A percentile compares a stretch with the other conserved stretches of the same genome.
These are phyloP conservation scores for Letharia columbiana DNA, from an alignment of 495 filamentous ascomycete genomes.

Conservation along the genomic window DNA sequence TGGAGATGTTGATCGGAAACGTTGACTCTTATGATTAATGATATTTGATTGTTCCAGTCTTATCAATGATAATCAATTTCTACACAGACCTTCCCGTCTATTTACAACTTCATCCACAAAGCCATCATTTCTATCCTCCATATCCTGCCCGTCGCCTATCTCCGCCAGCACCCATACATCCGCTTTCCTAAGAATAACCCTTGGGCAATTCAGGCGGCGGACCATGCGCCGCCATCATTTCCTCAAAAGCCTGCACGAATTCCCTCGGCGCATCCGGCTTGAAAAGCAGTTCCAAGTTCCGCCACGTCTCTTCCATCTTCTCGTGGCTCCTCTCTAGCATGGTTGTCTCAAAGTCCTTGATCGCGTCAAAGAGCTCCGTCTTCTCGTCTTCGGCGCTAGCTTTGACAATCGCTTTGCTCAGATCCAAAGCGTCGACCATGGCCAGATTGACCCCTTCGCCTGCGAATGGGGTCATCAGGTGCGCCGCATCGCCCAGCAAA, in stretches of 20 bases:
- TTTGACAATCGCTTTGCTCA: constrained; percentile 33
- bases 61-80: too few relatives aligned
- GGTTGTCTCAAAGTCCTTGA: background rate
- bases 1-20: too few relatives aligned
- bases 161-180: background rate
- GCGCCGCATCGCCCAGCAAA: constrained; percentile 53
- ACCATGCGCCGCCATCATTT: constrained; percentile 10
- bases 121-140: background rate
- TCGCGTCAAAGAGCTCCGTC: constrained; percentile 5
- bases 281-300: constrained; percentile 9
- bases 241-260: constrained; percentile 8
- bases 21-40: too few relatives aligned
- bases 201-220: constrained; percentile 3
- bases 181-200: background rate
- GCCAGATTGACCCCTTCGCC: constrained; percentile 52
- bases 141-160: background rate
- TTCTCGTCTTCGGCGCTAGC: constrained; percentile 13
- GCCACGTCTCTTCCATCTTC: constrained; percentile 15
- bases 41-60: too few relatives aligned
- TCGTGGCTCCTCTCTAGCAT: constrained; percentile 7
- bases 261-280: constrained; percentile 3
- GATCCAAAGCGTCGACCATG: constrained; percentile 47
- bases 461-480: constrained; percentile 51
- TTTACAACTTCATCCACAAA: background rate
- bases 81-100: too few relatives aligned